A percentile compares a stretch with the other conserved stretches of the same genome.
These are phyloP conservation scores for Phlebiopsis flavidoalba DNA, from an alignment of 768 basidiomycete species.

Conservation along the genomic window DNA sequence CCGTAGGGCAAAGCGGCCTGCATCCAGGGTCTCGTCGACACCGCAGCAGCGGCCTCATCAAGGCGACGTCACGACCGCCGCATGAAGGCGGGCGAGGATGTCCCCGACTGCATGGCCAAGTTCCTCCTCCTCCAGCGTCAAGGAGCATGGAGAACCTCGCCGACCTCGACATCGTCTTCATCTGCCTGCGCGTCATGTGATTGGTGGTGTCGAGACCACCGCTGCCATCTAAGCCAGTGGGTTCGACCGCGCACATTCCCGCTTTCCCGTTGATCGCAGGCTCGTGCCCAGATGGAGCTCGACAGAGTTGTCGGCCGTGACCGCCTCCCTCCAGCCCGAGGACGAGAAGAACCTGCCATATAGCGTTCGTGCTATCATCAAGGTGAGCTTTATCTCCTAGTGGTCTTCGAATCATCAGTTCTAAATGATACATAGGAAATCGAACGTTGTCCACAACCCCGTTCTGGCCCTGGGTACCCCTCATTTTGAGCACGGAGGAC, in stretches of 20 bases:
- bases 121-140: constrained; percentile 26
- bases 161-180: constrained; percentile 34
- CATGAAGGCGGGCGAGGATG: constrained; percentile 30
- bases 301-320: constrained; percentile 22
- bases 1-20: constrained; percentile 34
- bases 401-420: background rate
- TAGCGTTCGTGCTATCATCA: constrained; percentile 24
- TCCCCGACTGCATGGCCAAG: constrained; percentile 41
- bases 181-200: constrained; percentile 36
- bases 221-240: constrained; percentile 30
- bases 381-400: constrained; percentile 7
- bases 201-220: constrained; percentile 42
- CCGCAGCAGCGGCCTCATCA: constrained; percentile 36
- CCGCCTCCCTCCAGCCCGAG: constrained; percentile 17
- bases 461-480: constrained; percentile 28
- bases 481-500: constrained; percentile 21
- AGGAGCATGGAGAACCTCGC: constrained; percentile 30
- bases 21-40: constrained; percentile 32
- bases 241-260: constrained; percentile 21
- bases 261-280: constrained; percentile 20
- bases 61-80: constrained; percentile 31
- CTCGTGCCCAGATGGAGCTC: constrained; percentile 23
- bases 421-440: constrained; percentile 12
- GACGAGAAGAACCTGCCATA: constrained; percentile 24
- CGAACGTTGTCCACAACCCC: constrained; percentile 19